phyloP scores from a whole-genome alignment of 106 monocot species.

The Acorus gramineus region DNA sequence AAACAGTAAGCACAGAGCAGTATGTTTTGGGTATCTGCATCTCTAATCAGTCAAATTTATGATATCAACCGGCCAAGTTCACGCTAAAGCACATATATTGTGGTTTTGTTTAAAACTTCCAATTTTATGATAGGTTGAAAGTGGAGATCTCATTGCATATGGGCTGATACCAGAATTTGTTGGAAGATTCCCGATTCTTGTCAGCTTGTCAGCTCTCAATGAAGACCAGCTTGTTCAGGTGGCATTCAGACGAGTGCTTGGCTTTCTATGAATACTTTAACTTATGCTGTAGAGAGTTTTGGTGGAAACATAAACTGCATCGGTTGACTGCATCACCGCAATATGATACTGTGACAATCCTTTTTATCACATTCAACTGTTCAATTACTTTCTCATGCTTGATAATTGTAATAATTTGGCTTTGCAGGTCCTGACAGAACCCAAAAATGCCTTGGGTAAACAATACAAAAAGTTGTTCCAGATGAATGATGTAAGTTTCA shows the following conservation, averaged over 20 bases:
- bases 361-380: too few relatives aligned
- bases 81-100: background rate
- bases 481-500: conserved; percentile 70
- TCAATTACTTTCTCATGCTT: too few relatives aligned
- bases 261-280: too few relatives aligned
- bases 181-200: conserved; percentile 67
- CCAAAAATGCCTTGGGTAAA: conserved; percentile 73
- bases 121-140: conserved; percentile 45
- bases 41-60: too few relatives aligned
- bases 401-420: too few relatives aligned
- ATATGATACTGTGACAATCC: too few relatives aligned
- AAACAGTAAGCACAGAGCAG: conserved; percentile 36
- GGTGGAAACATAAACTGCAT: too few relatives aligned
- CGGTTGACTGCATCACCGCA: too few relatives aligned
- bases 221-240: conserved; percentile 78
- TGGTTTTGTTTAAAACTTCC: background rate
- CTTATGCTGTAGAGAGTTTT: too few relatives aligned
- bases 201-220: conserved; percentile 51
- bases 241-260: background rate
- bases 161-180: conserved; percentile 87
- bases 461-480: conserved; percentile 79
- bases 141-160: conserved; percentile 73
- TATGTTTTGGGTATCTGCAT: background rate
- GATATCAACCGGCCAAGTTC: too few relatives aligned
- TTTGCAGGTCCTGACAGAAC: conserved; percentile 62